These are phyloP conservation scores for Citrus unshiu DNA, from an alignment of 345 rosid genomes.

Conservation along the genomic window DNA sequence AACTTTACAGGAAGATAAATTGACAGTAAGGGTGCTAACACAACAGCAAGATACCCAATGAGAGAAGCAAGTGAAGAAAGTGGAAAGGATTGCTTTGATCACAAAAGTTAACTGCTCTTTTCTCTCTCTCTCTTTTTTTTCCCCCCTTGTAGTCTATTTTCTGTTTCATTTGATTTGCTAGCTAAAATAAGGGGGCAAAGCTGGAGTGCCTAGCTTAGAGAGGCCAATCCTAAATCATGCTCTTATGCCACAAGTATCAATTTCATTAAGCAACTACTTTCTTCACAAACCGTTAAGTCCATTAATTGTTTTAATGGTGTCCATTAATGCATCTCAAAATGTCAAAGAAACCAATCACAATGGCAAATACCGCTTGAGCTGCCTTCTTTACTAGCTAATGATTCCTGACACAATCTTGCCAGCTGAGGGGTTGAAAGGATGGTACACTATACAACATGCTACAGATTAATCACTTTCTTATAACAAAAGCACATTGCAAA, in stretches of 20 bases:
- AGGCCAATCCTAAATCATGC: neutral
- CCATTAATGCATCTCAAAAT: neutral
- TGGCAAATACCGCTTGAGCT: neutral
- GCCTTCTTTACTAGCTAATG: neutral
- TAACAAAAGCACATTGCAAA: neutral
- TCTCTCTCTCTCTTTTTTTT: neutral
- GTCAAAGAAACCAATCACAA: neutral
- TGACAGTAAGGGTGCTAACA: neutral
- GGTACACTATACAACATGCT: neutral
- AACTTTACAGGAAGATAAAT: neutral
- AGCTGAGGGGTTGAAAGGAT: neutral
- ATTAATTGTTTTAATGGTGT: neutral
- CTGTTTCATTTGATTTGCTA: neutral
- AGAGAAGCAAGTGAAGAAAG: neutral
- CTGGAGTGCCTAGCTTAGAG: neutral
- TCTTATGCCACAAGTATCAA: neutral
- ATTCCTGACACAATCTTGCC: neutral
- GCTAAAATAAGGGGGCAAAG: neutral
- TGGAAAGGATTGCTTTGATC: neutral
- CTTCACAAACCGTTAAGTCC: neutral
- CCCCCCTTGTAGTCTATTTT: neutral
- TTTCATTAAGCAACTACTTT: neutral
- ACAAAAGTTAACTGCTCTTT: neutral
- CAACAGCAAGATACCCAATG: neutral
- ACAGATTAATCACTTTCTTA: neutral